phyloP scores from a whole-genome alignment of 2,329 filamentous ascomycete species.

The Fusarium hainanense region DNA sequence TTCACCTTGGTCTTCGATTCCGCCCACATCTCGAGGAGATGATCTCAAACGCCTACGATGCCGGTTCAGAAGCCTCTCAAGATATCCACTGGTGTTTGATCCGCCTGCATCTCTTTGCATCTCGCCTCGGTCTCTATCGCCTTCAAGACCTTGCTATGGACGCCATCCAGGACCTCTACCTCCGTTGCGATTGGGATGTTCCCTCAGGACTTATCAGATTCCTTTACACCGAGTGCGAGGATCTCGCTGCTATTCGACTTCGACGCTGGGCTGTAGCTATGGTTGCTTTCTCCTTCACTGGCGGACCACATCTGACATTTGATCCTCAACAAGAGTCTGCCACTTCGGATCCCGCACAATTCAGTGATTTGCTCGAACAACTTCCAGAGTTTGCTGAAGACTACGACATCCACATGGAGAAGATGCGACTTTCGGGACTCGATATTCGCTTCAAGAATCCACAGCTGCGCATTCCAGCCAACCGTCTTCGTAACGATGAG shows the following conservation, averaged over 20 bases:
- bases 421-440: constrained; percentile 62
- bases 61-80: constrained; percentile 47
- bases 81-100: constrained; percentile 67
- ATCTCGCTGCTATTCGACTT: constrained; percentile 61
- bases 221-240: constrained; percentile 65
- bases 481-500: constrained; percentile 66
- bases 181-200: constrained; percentile 69
- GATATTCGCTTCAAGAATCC: constrained; percentile 69
- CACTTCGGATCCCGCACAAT: constrained; percentile 49
- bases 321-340: constrained; percentile 46
- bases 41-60: constrained; percentile 48
- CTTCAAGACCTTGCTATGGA: constrained; percentile 70
- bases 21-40: constrained; percentile 57
- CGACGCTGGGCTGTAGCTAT: constrained; percentile 71
- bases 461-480: constrained; percentile 67
- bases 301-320: constrained; percentile 49
- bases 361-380: constrained; percentile 57
- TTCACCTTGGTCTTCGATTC: constrained; percentile 59
- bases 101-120: constrained; percentile 67
- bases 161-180: constrained; percentile 68
- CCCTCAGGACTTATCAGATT: constrained; percentile 62
- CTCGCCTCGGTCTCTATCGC: constrained; percentile 59
- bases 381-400: constrained; percentile 62
- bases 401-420: constrained; percentile 63
- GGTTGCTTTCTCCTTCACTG: constrained; percentile 66